Evolutionary conservation across 805 yeast species (phyloP).

Genomic region (Kodamaea lidongshanica): DNA sequence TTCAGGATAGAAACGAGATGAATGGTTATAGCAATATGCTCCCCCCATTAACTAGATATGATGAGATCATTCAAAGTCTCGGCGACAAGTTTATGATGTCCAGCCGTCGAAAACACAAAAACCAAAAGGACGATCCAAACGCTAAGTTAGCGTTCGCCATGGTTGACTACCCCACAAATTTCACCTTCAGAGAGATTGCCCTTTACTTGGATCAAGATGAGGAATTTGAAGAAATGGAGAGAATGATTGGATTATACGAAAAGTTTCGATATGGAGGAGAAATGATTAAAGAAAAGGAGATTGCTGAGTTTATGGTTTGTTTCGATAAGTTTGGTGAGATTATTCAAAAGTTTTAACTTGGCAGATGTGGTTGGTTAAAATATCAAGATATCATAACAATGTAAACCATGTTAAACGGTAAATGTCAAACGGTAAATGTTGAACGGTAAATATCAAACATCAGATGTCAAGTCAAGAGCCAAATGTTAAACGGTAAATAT

Average conservation of each 20-base stretch:
- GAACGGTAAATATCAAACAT: no score
- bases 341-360: constrained; percentile 3
- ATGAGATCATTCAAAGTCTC: constrained; percentile 54
- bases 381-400: no score
- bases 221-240: constrained; percentile 2
- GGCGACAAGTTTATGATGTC: constrained; percentile 47
- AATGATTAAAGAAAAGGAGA: constrained; percentile 51
- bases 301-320: constrained; percentile 49
- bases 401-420: no score
- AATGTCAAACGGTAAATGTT: no score
- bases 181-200: constrained; percentile 38
- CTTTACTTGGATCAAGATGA: constrained; percentile 22
- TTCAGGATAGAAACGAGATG: constrained; percentile 26
- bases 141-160: constrained; percentile 32
- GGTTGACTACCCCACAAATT: constrained; percentile 31
- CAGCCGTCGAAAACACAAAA: constrained; percentile 1
- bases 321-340: constrained; percentile 15
- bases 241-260: constrained; percentile 53
- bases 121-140: constrained; percentile 18
- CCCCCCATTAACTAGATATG: constrained; percentile 35
- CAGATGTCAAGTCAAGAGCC: no score
- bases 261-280: constrained; percentile 59
- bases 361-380: no score
- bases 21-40: constrained; percentile 17
- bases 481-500: no score